A percentile compares a stretch with the other conserved stretches of the same genome.
phyloP scores from a whole-genome alignment of 805 yeast genomes.

The Hermanozyma aechmeae region DNA sequence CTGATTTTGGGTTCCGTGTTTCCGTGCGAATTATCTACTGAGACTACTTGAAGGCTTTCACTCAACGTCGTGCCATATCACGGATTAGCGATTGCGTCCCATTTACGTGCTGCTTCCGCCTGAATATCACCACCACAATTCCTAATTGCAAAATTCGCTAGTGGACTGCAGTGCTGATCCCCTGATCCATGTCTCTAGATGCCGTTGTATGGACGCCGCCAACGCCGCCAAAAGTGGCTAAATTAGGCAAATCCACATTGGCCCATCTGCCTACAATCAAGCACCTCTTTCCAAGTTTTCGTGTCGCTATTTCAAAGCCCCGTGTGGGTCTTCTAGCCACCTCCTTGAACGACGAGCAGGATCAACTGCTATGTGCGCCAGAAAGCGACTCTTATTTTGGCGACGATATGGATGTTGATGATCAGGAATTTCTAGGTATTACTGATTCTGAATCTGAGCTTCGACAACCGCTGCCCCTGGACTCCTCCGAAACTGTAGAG shows the following conservation, averaged over 20 bases:
- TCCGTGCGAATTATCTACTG: too few relatives aligned
- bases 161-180: not conserved
- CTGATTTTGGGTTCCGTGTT: too few relatives aligned
- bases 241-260: conserved; percentile 23
- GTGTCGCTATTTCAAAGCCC: conserved; percentile 21
- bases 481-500: too few relatives aligned
- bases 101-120: not conserved
- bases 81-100: not conserved
- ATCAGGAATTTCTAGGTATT: too few relatives aligned
- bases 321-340: conserved; percentile 23
- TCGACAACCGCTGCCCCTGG: too few relatives aligned
- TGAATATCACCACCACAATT: conserved; percentile 1
- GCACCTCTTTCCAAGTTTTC: conserved; percentile 23
- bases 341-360: conserved; percentile 27
- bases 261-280: conserved; percentile 30
- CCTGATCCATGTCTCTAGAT: not conserved
- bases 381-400: conserved; percentile 30
- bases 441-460: too few relatives aligned
- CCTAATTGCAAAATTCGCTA: conserved; percentile 4
- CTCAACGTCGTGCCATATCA: not conserved
- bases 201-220: not conserved
- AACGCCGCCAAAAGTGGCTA: not conserved
- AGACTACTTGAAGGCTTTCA: too few relatives aligned
- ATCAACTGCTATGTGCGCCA: conserved; percentile 21
- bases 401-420: conserved; percentile 27